phyloP scores from a whole-genome alignment of 257 asterid species.

The Solanum ossicruentum region DNA sequence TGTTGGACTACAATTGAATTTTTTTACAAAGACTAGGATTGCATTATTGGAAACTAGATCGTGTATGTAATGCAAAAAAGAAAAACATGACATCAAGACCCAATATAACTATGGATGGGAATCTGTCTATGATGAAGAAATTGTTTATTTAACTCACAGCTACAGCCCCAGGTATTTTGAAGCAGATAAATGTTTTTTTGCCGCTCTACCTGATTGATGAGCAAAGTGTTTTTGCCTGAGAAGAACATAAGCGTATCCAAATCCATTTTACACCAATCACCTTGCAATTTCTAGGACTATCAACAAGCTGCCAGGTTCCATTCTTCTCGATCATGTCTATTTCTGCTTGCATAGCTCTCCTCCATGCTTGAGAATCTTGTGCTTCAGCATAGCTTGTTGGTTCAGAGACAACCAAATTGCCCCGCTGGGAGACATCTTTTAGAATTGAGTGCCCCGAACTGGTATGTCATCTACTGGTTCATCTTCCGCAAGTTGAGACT shows the following conservation, averaged over 20 bases:
- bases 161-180: background rate
- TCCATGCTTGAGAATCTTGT: too few relatives aligned
- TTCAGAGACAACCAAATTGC: too few relatives aligned
- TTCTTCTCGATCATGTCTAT: too few relatives aligned
- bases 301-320: too few relatives aligned
- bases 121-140: background rate
- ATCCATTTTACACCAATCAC: background rate
- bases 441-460: too few relatives aligned
- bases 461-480: too few relatives aligned
- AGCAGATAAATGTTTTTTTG: conserved; percentile 45
- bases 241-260: conserved; percentile 77
- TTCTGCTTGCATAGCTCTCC: too few relatives aligned
- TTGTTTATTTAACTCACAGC: background rate
- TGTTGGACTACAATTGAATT: too few relatives aligned
- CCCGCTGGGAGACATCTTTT: too few relatives aligned
- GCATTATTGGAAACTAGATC: background rate
- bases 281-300: too few relatives aligned
- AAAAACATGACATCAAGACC: background rate
- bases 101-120: background rate
- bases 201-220: conserved; percentile 54
- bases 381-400: too few relatives aligned
- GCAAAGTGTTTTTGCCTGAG: conserved; percentile 76
- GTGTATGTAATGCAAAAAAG: background rate
- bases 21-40: background rate
- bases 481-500: too few relatives aligned